Evolutionary conservation across 2,329 filamentous ascomycete species (phyloP).

Genomic region (Tricladium varicosporioides): DNA sequence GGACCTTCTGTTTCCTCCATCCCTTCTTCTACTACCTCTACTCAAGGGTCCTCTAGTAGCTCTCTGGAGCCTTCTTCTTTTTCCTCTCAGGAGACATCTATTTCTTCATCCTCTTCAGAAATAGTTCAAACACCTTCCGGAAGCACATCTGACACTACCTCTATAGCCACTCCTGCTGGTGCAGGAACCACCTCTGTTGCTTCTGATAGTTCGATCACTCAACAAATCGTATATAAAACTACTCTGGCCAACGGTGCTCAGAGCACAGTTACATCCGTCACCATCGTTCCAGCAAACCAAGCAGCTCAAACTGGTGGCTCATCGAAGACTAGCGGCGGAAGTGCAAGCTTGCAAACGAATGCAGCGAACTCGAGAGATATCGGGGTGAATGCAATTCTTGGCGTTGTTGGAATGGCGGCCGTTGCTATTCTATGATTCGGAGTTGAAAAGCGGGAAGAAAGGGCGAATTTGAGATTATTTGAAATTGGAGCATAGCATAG

Average conservation of each 20-base stretch:
- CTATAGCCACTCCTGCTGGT: background rate
- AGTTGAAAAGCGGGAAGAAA: background rate
- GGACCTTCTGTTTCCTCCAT: background rate
- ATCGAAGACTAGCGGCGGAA: conserved; percentile 14
- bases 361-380: conserved; percentile 15
- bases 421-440: conserved; percentile 20
- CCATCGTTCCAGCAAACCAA: conserved; percentile 26
- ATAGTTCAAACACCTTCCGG: background rate
- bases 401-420: conserved; percentile 23
- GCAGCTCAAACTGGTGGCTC: conserved; percentile 8
- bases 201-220: conserved; percentile 18
- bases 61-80: conserved; percentile 12
- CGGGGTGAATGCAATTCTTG: conserved; percentile 22
- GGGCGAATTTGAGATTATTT: conserved; percentile 12
- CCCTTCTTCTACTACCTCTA: background rate
- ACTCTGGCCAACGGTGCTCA: conserved; percentile 26
- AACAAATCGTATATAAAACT: conserved; percentile 28
- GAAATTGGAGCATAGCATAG: conserved; percentile 24
- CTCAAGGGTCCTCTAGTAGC: conserved; percentile 3
- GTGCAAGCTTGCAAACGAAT: conserved; percentile 27
- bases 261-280: conserved; percentile 26
- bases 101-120: conserved; percentile 15
- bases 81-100: conserved; percentile 6
- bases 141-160: conserved; percentile 8
- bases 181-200: conserved; percentile 7